Evolutionary conservation across 352 stramenopile genomes (phyloP).

Genomic region (Globisporangium mamillatum): DNA sequence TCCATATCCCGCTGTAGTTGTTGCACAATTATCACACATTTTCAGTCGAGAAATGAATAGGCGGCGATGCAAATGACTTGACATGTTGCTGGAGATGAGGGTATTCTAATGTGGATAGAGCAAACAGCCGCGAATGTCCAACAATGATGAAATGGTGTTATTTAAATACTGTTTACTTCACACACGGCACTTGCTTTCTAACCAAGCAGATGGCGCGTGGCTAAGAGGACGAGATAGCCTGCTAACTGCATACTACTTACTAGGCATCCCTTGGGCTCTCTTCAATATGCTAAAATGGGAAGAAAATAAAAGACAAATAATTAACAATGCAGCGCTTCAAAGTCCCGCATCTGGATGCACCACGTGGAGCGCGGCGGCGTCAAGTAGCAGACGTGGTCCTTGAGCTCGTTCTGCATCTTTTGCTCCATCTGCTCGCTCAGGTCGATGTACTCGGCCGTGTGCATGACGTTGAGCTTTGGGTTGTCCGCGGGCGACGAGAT

Average conservation of each 20-base stretch:
- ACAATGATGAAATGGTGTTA: not conserved
- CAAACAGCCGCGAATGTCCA: not conserved
- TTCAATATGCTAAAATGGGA: not conserved
- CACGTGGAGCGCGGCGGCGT: conserved; percentile 77
- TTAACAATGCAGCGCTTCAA: conserved; percentile 61
- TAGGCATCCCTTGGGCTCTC: not conserved
- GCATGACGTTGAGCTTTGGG: conserved; percentile 67
- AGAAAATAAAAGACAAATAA: conserved; percentile 5
- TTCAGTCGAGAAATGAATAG: not conserved
- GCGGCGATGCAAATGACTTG: not conserved
- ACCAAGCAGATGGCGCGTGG: not conserved
- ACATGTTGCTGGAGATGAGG: not conserved
- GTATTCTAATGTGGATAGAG: not conserved
- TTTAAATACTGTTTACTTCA: conserved; percentile 6
- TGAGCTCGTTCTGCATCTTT: conserved; percentile 33
- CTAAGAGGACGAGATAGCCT: not conserved
- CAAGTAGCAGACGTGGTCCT: conserved; percentile 46
- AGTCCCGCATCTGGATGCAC: conserved; percentile 82
- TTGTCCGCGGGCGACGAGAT: conserved; percentile 72
- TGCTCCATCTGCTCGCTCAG: conserved; percentile 60
- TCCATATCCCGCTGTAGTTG: no score
- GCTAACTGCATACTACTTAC: not conserved
- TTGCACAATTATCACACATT: not conserved
- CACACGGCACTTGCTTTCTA: not conserved
- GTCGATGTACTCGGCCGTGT: conserved; percentile 62